Conservation (phyloP, 2,329 filamentous ascomycete species). For the Pseudocercospora pini-densiflorae region DNA sequence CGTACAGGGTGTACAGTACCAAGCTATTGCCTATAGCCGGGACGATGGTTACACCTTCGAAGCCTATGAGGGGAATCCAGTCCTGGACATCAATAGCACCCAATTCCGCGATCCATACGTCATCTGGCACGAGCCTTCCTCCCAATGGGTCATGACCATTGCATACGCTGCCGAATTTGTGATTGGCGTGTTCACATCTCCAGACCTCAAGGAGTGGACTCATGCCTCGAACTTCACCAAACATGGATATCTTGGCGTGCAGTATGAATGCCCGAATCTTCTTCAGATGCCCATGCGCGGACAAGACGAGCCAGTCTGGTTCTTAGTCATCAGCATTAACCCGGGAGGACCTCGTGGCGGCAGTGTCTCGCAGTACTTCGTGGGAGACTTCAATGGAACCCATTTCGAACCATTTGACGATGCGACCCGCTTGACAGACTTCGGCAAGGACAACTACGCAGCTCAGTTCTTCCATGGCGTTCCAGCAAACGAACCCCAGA, state of each 20-base stretch:
- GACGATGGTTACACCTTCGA: constrained; percentile 67
- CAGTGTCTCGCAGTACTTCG: constrained; percentile 60
- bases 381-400: constrained; percentile 67
- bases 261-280: constrained; percentile 69
- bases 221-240: constrained; percentile 62
- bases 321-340: constrained; percentile 60
- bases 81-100: constrained; percentile 58
- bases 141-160: constrained; percentile 63
- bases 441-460: constrained; percentile 58
- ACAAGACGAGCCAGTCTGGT: constrained; percentile 47
- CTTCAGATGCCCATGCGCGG: constrained; percentile 58
- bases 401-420: constrained; percentile 57
- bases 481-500: constrained; percentile 44
- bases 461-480: constrained; percentile 60
- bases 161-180: constrained; percentile 59
- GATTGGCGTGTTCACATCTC: constrained; percentile 65
- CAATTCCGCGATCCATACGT: constrained; percentile 72
- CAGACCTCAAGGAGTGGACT: constrained; percentile 63
- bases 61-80: constrained; percentile 64
- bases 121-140: constrained; percentile 56
- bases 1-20: constrained; percentile 52
- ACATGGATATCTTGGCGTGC: constrained; percentile 57
- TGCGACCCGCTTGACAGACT: constrained; percentile 38
- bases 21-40: constrained; percentile 65
- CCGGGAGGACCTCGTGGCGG: constrained; percentile 63